Conservation (phyloP, 345 rosid species). For the Alliaria petiolata region DNA sequence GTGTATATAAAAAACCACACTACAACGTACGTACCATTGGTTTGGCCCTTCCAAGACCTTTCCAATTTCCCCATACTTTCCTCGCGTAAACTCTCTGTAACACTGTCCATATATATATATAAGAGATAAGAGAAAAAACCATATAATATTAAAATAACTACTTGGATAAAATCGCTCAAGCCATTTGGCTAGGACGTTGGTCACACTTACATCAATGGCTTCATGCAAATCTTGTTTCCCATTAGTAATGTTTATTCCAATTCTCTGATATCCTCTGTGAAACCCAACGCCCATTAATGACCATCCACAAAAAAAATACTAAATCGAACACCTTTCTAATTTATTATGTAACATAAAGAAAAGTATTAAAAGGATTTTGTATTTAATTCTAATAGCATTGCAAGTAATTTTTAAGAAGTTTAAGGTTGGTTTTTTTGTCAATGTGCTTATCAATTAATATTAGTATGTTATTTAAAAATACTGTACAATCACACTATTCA, state of each 20-base stretch:
- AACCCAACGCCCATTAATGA: background rate
- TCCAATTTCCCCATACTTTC: conserved; percentile 64
- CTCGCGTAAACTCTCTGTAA: conserved; percentile 59
- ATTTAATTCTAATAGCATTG: too few species aligned
- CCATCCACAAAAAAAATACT: background rate
- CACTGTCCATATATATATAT: conserved; percentile 44
- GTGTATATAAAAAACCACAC: background rate
- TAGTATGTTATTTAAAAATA: too few species aligned
- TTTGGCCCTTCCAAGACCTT: conserved; percentile 70
- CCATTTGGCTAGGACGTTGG: background rate
- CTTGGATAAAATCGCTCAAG: background rate
- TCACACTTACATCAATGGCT: conserved; percentile 66
- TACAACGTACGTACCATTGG: conserved; percentile 73
- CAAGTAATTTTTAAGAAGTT: too few species aligned
- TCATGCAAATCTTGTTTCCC: conserved; percentile 70
- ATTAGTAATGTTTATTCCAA: conserved; percentile 70
- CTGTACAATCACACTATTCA: too few species aligned
- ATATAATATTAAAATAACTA: background rate
- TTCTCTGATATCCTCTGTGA: conserved; percentile 73
- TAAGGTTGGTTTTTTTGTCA: too few species aligned
- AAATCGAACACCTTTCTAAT: too few species aligned
- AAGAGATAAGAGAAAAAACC: background rate
- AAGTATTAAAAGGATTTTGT: too few species aligned
- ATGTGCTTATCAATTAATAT: too few species aligned
- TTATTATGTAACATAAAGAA: too few species aligned